Base-by-base conservation (phyloP, 139 green algal genomes). In the Asterochloris erici region DNA sequence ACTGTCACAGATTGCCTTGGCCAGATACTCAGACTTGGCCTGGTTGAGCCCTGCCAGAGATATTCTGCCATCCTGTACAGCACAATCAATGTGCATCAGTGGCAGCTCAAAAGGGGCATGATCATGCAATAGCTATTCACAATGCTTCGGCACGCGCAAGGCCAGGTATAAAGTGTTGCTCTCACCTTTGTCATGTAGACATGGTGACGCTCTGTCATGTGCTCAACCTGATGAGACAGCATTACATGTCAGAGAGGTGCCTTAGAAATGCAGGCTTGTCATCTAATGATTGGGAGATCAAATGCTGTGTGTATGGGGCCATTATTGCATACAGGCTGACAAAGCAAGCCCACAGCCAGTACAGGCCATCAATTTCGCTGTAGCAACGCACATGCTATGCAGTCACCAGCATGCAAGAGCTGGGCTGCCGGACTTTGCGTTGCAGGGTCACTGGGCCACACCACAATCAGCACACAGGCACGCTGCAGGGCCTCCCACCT, bases 121-220 rank as follows among this genome's bases (percentile, higher is more conserved):
- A 54, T 54, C 38, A 54, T 54, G 38, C 4, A 54, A 6, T 6
- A 54, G 38, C 38, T 10, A 6, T n/a, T n/a, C n/a, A 54, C 38
- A 54, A 54, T 54, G 38, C 38, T 54, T 54, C 38, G 6, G 38
- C 2, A 54, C n/a, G 6, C 6, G 38, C 38, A 54, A 54, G 6
- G 6, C 38, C 38, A 54, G 38, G 38, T 54, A 6, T 54, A 54
- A 2, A 54, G 6, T 54, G 38, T 54, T 54, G 54, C 38, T 54
- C 4, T 54, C 38, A 54, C 38, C 38, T 93, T 93, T 12, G 96
- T 99, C 96, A 99, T 99, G 92, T 95, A 99, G 14, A 99, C 83
- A 60, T 95, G 90, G 87, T 95, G 93, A 88, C 97, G 97, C 81
- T 95, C 93, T 63, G 92, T 98, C 95, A 99, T 98, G 90, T 97